Conservation (phyloP, 202 grass and related monocot species). For the Bolboschoenoplectus hybrid region DNA sequence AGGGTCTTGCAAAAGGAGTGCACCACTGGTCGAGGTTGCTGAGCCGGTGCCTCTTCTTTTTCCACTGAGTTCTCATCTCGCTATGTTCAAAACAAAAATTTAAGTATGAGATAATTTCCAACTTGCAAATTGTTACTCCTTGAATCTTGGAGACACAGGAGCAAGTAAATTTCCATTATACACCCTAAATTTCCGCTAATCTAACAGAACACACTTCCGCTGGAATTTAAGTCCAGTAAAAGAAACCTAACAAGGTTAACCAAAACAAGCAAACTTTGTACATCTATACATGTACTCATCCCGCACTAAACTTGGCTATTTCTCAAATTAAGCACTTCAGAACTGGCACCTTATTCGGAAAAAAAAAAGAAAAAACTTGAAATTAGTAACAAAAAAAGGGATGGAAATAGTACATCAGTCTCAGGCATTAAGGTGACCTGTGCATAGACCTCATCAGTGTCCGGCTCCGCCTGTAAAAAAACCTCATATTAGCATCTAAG, state of each 20-base stretch:
- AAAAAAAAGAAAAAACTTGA: background rate
- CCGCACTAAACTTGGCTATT: background rate
- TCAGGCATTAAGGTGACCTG: constrained; percentile 84
- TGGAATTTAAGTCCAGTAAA: background rate
- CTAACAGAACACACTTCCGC: background rate
- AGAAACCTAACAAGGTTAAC: background rate
- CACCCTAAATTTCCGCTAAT: background rate
- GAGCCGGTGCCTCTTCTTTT: constrained; percentile 42
- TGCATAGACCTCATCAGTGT: constrained; percentile 94
- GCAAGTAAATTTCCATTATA: background rate
- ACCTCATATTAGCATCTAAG: background rate
- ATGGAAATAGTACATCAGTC: constrained; percentile 48
- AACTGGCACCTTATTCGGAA: background rate
- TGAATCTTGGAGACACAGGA: background rate
- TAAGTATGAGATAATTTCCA: background rate
- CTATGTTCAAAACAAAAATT: constrained; percentile 39
- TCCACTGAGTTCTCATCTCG: constrained; percentile 54
- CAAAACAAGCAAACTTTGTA: constrained; percentile 4
- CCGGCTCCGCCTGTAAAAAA: constrained; percentile 64
- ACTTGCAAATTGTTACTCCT: background rate
- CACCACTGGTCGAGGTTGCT: constrained; percentile 51
- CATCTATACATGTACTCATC: background rate
- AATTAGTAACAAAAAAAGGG: constrained; percentile 28
- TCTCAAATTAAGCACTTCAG: constrained; percentile 5
- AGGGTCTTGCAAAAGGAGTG: constrained; percentile 96